Evolutionary conservation across 495 filamentous ascomycete genomes (phyloP), one percentile per base, ranked within the genome.

Genomic region (Aspergillus ellipticus): DNA sequence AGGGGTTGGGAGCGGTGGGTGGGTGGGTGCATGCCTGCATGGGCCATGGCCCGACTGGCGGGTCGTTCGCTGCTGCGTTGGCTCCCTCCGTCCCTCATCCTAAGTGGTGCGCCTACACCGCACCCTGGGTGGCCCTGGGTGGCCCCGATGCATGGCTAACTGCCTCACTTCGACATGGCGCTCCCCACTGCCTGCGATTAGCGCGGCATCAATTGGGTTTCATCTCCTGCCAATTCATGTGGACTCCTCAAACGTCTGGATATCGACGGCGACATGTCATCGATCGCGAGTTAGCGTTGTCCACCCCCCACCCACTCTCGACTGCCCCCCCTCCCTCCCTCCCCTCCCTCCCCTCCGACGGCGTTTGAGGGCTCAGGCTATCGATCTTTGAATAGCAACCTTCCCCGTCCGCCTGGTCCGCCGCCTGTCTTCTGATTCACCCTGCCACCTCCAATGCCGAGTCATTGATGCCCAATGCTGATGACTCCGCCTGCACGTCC

Each of bases 381-480:
- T 41, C 6, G 26, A 21, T 41, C 42, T 41, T 37, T 49, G 43
- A 47, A 55, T 41, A 26, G 53, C 46, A 55, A 31, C n/a, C 24
- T n/a, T 33, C 16, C 39, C 20, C 35, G 13, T 55, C 22, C 31
- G 13, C 43, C 19, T 39, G 24, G 37, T 47, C 42, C 37, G 31
- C 58, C 53, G 28, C 26, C 42, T 49, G 43, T 42, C 50, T 39
- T 50, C 42, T 57, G 41, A 51, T 57, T 55, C 43, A 39, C 42
- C 56, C 64, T 62, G 59, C 54, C 62, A 66, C 68, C 55, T 49
- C 48, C 49, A 60, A 54, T 51, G 51, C 31, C 53, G 51, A 55
- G 55, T 57, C 52, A 42, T 75, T 77, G 73, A 68, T 77, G 73
- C 74, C 74, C 74, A 77, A 77, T 71, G 64, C 56, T 52, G 46